Evolutionary conservation across 2,329 filamentous ascomycete species (phyloP).

Genomic region (Colletotrichum sp.): DNA sequence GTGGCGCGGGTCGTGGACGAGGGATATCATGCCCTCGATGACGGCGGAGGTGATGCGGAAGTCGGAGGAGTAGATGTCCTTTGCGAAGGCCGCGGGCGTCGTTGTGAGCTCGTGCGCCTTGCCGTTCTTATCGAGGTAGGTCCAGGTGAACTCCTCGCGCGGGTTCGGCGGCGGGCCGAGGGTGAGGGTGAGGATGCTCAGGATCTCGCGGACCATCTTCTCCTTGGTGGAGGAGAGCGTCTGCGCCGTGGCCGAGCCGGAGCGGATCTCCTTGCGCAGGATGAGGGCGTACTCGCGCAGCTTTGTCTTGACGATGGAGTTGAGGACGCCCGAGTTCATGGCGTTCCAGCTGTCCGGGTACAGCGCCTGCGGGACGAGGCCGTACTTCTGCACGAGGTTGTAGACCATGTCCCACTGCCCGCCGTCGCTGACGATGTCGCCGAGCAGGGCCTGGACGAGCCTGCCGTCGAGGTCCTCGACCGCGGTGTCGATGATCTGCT

Average conservation of each 20-base stretch:
- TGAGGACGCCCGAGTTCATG: slow-evolving; percentile 71
- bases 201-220: slow-evolving; percentile 80
- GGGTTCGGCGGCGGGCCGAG: slow-evolving; percentile 80
- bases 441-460: slow-evolving; percentile 73
- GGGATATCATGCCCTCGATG: slow-evolving; percentile 75
- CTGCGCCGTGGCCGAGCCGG: slow-evolving; percentile 34
- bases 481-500: slow-evolving; percentile 79
- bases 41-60: slow-evolving; percentile 64
- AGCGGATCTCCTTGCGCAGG: slow-evolving; percentile 62
- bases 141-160: slow-evolving; percentile 76
- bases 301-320: slow-evolving; percentile 80
- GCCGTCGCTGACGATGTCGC: slow-evolving; percentile 76
- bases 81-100: slow-evolving; percentile 75
- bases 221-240: slow-evolving; percentile 63
- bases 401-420: slow-evolving; percentile 94
- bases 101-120: slow-evolving; percentile 66
- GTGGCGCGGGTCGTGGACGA: slow-evolving; percentile 87
- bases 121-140: slow-evolving; percentile 74
- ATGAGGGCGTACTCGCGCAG: slow-evolving; percentile 83
- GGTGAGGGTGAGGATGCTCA: slow-evolving; percentile 81
- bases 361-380: slow-evolving; percentile 80
- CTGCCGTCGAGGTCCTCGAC: slow-evolving; percentile 74
- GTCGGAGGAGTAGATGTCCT: slow-evolving; percentile 66
- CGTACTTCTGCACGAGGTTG: slow-evolving; percentile 86
- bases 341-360: slow-evolving; percentile 88